phyloP scores from a whole-genome alignment of 2,329 filamentous ascomycete species.

The Aspergillus sp. region DNA sequence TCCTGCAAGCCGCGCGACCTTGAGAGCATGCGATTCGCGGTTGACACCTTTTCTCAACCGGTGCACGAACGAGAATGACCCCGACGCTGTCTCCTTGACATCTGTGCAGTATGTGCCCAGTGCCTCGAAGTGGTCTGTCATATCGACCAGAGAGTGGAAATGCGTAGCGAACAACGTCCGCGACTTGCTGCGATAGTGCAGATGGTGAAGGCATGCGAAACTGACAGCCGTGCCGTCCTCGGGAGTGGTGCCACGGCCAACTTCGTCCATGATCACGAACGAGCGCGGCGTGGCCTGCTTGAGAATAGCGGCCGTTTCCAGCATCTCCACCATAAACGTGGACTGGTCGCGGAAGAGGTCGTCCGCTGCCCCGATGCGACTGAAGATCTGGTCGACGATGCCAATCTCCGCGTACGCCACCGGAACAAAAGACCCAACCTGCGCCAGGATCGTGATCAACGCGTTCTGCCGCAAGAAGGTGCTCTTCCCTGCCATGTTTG shows the following conservation, averaged over 20 bases:
- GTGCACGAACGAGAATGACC: constrained; percentile 75
- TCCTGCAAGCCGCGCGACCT: constrained; percentile 83
- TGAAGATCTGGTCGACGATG: constrained; percentile 92
- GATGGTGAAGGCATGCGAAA: constrained; percentile 76
- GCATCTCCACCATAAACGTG: constrained; percentile 99
- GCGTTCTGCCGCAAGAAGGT: constrained; percentile 95
- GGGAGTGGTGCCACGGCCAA: constrained; percentile 86
- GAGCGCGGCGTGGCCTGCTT: constrained; percentile 72
- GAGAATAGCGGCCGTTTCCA: constrained; percentile 86
- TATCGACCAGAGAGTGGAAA: constrained; percentile 76
- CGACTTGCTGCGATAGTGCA: constrained; percentile 67
- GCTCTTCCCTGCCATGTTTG: constrained; percentile 98
- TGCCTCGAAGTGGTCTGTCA: constrained; percentile 51
- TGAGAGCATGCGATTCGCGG: constrained; percentile 77
- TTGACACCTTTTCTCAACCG: constrained; percentile 74
- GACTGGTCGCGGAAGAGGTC: constrained; percentile 91
- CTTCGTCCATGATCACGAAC: constrained; percentile 98
- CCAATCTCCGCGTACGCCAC: constrained; percentile 78
- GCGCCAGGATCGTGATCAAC: constrained; percentile 84
- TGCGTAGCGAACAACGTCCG: constrained; percentile 89
- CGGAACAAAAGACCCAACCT: constrained; percentile 86
- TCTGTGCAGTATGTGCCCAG: constrained; percentile 82
- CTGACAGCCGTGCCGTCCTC: constrained; percentile 85
- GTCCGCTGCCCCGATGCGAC: constrained; percentile 85
- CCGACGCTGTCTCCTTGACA: constrained; percentile 62